Base-by-base conservation (phyloP, 2,329 filamentous ascomycete genomes). In the Claviceps africana region DNA sequence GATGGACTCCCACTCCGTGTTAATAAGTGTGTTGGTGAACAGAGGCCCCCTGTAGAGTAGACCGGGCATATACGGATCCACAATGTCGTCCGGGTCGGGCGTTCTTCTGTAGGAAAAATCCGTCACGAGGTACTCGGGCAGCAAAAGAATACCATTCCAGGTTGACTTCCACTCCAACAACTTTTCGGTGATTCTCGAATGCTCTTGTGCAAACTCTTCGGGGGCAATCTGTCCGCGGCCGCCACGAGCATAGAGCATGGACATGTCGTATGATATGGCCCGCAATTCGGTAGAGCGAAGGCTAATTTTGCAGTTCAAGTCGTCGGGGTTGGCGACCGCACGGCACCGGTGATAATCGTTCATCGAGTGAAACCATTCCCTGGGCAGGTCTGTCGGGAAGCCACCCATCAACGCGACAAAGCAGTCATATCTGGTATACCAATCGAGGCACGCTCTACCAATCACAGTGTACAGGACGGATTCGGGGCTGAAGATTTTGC, bases 351-450 rank as follows among this genome's bases (percentile, higher is more conserved):
- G 86, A 62, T 79, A 85, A 3, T 81, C 72, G 44, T 83, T 73
- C 52, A 80, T 77, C 8, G 74, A 71, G 2, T 76, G 72, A 61
- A 91, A 90, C 90, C 90, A 97, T 54, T 88, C 82, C 47, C 82
- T 78, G 7, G 83, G 76, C 15, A 97, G 72, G 2, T 83, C 78
- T 1, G 86, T 82, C 58, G 83, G 81, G 58, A 85, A 85, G 1
- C 86, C 86, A 25, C 86, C 86, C 74, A 95, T 82, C 56, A 96
- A 78, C 1, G 86, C 86, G 6, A 88, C 82, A 53, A 90, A 86
- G 10, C 90, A 76, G 65, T 97, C 93, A 62, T 95, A 95, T 37
- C 90, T 83, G 31, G 82, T 77, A 65, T 95, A 96, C 93, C 93
- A 97, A n/a, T 77, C 75, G 48, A 95, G 76, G 45, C 93, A 81